phyloP scores from a whole-genome alignment of 202 grass and related monocot species.

The Musa balbisiana region DNA sequence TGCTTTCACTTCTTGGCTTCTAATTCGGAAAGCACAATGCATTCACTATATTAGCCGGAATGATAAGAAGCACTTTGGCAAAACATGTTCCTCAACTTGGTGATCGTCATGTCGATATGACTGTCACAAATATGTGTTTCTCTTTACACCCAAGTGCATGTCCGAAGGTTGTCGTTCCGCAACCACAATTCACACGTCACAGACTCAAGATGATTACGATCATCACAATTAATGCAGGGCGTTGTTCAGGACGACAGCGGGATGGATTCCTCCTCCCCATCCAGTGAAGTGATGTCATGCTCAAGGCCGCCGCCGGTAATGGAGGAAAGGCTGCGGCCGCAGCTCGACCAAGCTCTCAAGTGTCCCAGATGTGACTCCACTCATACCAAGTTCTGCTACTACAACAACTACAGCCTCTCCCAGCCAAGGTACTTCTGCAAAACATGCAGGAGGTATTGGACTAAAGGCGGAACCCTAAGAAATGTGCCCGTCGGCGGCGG shows the following conservation, averaged over 20 bases:
- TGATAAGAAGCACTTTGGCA: no score
- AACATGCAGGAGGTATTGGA: conserved; percentile 14
- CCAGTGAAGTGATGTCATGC: not conserved
- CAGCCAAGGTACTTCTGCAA: conserved; percentile 42
- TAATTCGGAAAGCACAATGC: no score
- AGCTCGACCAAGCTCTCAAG: conserved; percentile 26
- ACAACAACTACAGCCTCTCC: conserved; percentile 99
- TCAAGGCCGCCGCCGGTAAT: not conserved
- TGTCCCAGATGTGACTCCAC: conserved; percentile 80
- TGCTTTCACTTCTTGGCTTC: no score
- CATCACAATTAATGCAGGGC: not conserved
- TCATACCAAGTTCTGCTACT: conserved; percentile 99
- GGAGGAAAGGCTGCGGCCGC: conserved; percentile 3
- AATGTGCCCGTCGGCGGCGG: conserved; percentile 10
- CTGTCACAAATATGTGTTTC: no score
- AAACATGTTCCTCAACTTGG: no score
- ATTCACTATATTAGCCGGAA: no score
- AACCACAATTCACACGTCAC: no score
- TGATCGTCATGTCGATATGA: no score
- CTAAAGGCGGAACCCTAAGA: conserved; percentile 5
- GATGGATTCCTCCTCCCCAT: not conserved
- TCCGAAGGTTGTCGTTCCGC: no score
- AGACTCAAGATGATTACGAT: no score
- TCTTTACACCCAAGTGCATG: no score
- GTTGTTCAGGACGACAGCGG: not conserved